Percentiles rank a stretch among this genome's conserved stretches.
These are phyloP conservation scores for Theobroma grandiflorum DNA, from an alignment of 441 rosid species.

Conservation along the genomic window DNA sequence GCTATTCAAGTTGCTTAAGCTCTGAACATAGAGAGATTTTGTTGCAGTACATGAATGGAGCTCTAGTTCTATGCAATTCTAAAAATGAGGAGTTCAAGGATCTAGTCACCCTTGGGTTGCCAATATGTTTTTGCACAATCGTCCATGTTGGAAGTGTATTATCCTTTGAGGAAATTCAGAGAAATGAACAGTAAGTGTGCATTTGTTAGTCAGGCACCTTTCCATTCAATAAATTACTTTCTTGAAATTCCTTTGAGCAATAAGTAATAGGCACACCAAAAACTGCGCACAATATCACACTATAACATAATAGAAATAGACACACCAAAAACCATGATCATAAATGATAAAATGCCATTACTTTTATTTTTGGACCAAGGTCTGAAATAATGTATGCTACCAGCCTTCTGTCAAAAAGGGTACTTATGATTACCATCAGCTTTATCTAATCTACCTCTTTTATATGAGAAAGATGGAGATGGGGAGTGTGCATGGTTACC, in stretches of 20 bases:
- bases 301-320: no score
- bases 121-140: constrained; percentile 16
- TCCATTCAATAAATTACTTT: not conserved
- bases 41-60: not conserved
- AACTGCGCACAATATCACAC: no score
- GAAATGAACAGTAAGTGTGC: not conserved
- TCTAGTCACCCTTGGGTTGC: not conserved
- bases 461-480: no score
- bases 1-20: not conserved
- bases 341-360: no score
- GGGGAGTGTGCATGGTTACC: no score
- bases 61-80: constrained; percentile 13
- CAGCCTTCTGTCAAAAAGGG: no score
- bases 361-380: no score
- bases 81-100: not conserved
- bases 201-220: not conserved
- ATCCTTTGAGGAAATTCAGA: not conserved
- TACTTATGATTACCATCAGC: no score
- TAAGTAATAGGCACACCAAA: not conserved
- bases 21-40: constrained; percentile 20
- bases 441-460: no score
- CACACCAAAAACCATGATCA: no score
- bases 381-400: no score
- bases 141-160: constrained; percentile 10
- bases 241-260: not conserved